Percentiles rank a stretch among this genome's conserved stretches.
Conservation (phyloP, 192 early-diverging fungal species). For the Cladochytrium replicatum region DNA sequence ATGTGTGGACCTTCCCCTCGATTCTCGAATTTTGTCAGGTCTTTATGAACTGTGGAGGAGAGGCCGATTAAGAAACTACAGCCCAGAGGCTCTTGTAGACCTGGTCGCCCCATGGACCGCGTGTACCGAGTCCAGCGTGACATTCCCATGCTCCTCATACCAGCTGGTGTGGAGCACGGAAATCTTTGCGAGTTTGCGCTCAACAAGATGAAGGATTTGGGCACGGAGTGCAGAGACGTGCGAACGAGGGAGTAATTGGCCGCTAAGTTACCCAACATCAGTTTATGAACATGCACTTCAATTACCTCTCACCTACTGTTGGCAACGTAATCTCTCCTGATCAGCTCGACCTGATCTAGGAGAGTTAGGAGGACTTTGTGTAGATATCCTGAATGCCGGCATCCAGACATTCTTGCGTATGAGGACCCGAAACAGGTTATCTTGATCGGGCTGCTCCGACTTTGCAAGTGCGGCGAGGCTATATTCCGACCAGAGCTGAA, state of each 20-base stretch:
- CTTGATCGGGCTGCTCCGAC: constrained; percentile 83
- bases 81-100: constrained; percentile 92
- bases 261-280: constrained; percentile 95
- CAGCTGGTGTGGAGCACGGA: constrained; percentile 96
- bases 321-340: constrained; percentile 94
- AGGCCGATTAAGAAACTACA: constrained; percentile 94
- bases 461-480: constrained; percentile 86
- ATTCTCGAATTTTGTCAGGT: no score
- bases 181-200: constrained; percentile 93
- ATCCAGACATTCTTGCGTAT: constrained; percentile 82
- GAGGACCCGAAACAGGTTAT: constrained; percentile 97
- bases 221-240: constrained; percentile 92
- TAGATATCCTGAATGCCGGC: background rate
- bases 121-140: constrained; percentile 98
- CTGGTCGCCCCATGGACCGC: constrained; percentile 95
- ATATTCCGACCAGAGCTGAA: constrained; percentile 88
- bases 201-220: constrained; percentile 92
- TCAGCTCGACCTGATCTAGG: constrained; percentile 91
- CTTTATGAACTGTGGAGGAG: constrained; percentile 99
- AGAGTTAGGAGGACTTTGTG: no score
- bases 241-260: constrained; percentile 96
- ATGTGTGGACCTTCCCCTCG: background rate
- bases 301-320: constrained; percentile 98
- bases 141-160: constrained; percentile 99
- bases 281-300: constrained; percentile 85